phyloP scores from a whole-genome alignment of 225 moss, liverwort and hornwort species.

The Pseudisothecium myosuroides region DNA sequence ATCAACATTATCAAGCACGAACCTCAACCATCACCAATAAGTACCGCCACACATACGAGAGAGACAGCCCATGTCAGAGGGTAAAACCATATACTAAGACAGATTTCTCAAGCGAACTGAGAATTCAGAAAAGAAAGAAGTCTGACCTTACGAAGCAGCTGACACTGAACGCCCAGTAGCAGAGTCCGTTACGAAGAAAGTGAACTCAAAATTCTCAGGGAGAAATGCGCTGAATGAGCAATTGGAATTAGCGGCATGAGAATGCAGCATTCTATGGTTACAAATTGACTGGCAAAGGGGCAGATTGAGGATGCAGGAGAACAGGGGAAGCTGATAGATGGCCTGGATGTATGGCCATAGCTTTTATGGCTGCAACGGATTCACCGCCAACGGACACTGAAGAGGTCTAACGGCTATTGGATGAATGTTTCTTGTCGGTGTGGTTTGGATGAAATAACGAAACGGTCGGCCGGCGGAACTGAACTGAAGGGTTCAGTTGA shows the following conservation, averaged over 20 bases:
- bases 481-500: too few species aligned
- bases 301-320: fast-evolving
- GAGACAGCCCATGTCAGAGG: too few species aligned
- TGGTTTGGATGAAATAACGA: neutral
- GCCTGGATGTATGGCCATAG: neutral
- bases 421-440: neutral
- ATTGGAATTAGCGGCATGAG: neutral
- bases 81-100: neutral
- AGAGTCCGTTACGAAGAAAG: neutral
- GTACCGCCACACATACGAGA: neutral
- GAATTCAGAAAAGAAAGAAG: neutral
- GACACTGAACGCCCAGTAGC: neutral
- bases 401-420: neutral
- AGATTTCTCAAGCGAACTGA: neutral
- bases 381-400: conserved; percentile 17
- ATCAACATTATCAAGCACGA: too few species aligned
- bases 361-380: neutral
- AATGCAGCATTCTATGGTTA: neutral
- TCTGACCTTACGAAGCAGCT: neutral
- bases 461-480: too few species aligned
- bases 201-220: too few species aligned
- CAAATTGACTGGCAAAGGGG: too few species aligned
- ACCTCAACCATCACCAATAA: neutral
- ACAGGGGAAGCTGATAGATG: neutral
- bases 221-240: neutral